A percentile compares a stretch with the other conserved stretches of the same genome.
Evolutionary conservation across 1,284 basidiomycete species (phyloP).

Genomic region (Puccinia polysora): DNA sequence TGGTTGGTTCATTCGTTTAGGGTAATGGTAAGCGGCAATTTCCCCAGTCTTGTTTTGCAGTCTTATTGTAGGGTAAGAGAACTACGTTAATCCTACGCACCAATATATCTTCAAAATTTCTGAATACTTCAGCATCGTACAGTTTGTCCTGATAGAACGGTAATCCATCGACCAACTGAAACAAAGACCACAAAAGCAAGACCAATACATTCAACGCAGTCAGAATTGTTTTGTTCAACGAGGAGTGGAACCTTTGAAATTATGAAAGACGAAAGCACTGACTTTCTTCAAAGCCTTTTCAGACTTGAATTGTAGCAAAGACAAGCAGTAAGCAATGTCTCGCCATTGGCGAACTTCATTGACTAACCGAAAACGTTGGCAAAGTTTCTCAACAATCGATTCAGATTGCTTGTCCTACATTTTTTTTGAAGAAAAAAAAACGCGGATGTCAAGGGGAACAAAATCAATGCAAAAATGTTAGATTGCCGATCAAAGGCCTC

Average conservation of each 20-base stretch:
- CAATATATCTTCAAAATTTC: slow-evolving; percentile 82
- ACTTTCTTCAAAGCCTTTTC: slow-evolving; percentile 94
- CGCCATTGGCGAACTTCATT: slow-evolving; percentile 91
- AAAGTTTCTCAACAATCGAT: slow-evolving; percentile 87
- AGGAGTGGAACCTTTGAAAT: no score
- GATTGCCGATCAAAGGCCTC: no score
- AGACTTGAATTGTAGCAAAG: slow-evolving; percentile 90
- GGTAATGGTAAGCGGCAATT: not conserved
- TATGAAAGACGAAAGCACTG: slow-evolving; percentile 61
- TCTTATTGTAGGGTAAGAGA: not conserved
- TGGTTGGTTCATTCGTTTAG: not conserved
- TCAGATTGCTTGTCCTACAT: slow-evolving; percentile 80
- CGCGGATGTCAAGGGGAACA: not conserved
- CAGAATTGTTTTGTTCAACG: no score
- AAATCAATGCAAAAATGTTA: not conserved
- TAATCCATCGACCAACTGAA: slow-evolving; percentile 53
- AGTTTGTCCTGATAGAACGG: slow-evolving; percentile 92
- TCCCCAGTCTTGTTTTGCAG: not conserved
- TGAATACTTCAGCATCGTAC: slow-evolving; percentile 77
- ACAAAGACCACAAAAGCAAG: not conserved
- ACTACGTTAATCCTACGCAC: slow-evolving; percentile 50
- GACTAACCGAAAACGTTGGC: slow-evolving; percentile 83
- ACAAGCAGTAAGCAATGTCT: slow-evolving; percentile 93
- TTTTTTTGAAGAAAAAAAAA: not conserved
- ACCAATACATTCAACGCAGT: slow-evolving; percentile 47